Percentiles rank a stretch among this genome's conserved stretches.
phyloP scores from a whole-genome alignment of 2,329 filamentous ascomycete species.

The Phialophora chinensis region DNA sequence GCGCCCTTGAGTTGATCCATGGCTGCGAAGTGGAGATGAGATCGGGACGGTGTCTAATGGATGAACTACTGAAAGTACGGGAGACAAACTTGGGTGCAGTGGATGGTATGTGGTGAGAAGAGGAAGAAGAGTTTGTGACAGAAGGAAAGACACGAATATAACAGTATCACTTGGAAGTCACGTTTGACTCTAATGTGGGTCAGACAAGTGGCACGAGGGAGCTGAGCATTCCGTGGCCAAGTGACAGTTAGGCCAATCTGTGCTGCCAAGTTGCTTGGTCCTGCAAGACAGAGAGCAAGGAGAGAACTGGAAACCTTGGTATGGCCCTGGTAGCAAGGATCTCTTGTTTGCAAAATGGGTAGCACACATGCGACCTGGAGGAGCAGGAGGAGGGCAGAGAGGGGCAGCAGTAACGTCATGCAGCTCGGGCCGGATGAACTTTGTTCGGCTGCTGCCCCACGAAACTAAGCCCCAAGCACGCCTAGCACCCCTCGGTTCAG shows the following conservation, averaged over 20 bases:
- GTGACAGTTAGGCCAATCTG: background rate
- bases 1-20: slow-evolving; percentile 40
- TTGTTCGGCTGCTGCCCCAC: background rate
- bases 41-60: background rate
- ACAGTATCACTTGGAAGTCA: slow-evolving; percentile 10
- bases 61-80: background rate
- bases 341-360: background rate
- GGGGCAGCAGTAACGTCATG: slow-evolving; percentile 3
- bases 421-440: background rate
- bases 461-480: background rate
- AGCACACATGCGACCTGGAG: background rate
- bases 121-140: background rate
- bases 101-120: too few relatives aligned
- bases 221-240: background rate
- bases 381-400: background rate
- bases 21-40: background rate
- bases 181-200: slow-evolving; percentile 6
- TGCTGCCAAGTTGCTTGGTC: slow-evolving; percentile 14
- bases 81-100: background rate
- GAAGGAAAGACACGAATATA: slow-evolving; percentile 8
- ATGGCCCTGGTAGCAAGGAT: slow-evolving; percentile 3
- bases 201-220: slow-evolving; percentile 10
- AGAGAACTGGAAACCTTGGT: background rate
- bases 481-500: background rate
- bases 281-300: background rate